Evolutionary conservation across 176 grass and related monocot species (phyloP).

Genomic region (Eleusine coracana): DNA sequence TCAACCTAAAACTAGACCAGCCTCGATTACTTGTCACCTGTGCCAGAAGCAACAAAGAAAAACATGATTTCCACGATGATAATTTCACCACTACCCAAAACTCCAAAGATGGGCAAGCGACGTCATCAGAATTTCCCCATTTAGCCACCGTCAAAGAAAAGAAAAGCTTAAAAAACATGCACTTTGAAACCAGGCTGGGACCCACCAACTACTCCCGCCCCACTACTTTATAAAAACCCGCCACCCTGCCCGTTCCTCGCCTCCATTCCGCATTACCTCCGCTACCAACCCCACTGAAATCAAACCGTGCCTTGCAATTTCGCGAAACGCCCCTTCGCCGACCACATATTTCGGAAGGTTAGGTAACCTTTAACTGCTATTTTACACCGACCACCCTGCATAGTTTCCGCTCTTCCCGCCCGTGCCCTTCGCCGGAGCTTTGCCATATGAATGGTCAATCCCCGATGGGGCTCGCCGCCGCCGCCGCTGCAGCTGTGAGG

Average conservation of each 20-base stretch:
- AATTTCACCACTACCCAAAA: not conserved
- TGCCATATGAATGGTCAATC: constrained; percentile 60
- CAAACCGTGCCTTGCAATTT: not conserved
- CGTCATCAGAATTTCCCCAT: not conserved
- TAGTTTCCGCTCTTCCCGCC: not conserved
- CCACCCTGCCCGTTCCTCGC: not conserved
- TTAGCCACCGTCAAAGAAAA: constrained; percentile 8
- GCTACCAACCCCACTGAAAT: not conserved
- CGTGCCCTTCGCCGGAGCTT: constrained; percentile 44
- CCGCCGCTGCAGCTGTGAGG: constrained; percentile 55
- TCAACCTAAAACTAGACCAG: not conserved
- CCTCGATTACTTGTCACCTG: not conserved
- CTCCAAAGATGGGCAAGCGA: not conserved
- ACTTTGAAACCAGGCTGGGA: constrained; percentile 25
- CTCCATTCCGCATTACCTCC: not conserved
- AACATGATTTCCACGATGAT: not conserved
- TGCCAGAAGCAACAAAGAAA: not conserved
- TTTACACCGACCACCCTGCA: constrained; percentile 13
- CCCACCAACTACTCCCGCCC: constrained; percentile 2
- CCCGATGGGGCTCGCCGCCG: constrained; percentile 67
- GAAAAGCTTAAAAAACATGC: not conserved
- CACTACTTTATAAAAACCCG: constrained; percentile 38
- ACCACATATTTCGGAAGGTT: not conserved
- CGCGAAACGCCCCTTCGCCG: not conserved
- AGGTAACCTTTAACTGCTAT: not conserved